Evolutionary conservation across 2,329 filamentous ascomycete genomes (phyloP).

Genomic region (Myotisia sp.): DNA sequence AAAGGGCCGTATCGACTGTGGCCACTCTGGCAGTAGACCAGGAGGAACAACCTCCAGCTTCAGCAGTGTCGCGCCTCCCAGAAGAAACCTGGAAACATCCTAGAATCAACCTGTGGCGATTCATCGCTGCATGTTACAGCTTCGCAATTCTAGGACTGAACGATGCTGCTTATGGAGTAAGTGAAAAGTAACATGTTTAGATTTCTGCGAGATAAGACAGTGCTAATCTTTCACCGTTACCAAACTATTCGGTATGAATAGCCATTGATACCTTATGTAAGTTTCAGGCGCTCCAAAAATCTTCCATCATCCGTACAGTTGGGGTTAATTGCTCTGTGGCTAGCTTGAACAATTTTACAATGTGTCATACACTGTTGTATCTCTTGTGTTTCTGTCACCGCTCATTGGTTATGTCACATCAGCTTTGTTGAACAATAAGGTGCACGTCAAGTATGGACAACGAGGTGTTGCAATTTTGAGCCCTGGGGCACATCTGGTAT

Average conservation of each 20-base stretch:
- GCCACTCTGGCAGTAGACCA: not conserved
- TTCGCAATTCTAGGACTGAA: conserved; percentile 44
- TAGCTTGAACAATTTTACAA: conserved; percentile 32
- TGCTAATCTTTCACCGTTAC: conserved; percentile 5
- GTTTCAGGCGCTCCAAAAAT: no score
- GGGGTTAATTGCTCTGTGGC: conserved; percentile 14
- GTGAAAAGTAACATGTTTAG: no score
- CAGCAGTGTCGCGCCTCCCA: no score
- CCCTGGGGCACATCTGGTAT: conserved; percentile 27
- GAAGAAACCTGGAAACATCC: no score
- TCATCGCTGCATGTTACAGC: conserved; percentile 43
- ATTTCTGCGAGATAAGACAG: no score
- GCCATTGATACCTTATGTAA: conserved; percentile 37
- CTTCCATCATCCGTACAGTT: not conserved
- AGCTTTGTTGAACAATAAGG: conserved; percentile 30
- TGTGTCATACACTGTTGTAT: conserved; percentile 32
- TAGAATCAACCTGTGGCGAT: no score
- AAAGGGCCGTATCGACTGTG: not conserved
- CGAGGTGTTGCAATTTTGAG: conserved; percentile 55
- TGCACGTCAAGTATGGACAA: conserved; percentile 43
- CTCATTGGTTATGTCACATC: conserved; percentile 35
- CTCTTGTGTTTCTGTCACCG: conserved; percentile 37
- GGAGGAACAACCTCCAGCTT: conserved; percentile 35
- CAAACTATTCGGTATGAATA: conserved; percentile 12
- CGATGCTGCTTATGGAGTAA: conserved; percentile 41